Percentiles rank a stretch among this genome's conserved stretches.
Conservation (phyloP, 139 green algal genomes). For the Mesotaenium endlicherianum region DNA sequence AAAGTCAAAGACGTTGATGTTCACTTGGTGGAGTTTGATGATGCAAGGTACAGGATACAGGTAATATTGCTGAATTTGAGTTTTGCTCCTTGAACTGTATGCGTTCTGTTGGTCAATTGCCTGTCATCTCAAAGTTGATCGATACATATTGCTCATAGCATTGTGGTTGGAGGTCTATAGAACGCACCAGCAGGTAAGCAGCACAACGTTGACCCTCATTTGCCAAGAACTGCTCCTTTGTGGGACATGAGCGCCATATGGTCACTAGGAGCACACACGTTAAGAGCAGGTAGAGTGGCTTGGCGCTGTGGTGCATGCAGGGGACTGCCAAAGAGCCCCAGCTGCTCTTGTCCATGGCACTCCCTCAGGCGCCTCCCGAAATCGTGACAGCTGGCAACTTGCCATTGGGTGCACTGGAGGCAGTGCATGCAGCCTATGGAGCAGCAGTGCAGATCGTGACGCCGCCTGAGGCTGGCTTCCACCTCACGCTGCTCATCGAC, state of each 20-base stretch:
- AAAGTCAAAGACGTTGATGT: background rate
- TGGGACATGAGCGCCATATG: background rate
- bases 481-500: constrained; percentile 18
- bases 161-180: too few relatives aligned
- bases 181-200: background rate
- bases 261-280: background rate
- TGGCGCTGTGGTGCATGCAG: background rate
- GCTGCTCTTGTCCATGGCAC: background rate
- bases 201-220: background rate
- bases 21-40: constrained; percentile 8
- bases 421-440: constrained; percentile 8
- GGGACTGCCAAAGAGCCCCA: background rate
- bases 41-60: background rate
- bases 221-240: background rate
- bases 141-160: too few relatives aligned
- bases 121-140: too few relatives aligned
- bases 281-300: background rate
- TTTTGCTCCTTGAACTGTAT: too few relatives aligned
- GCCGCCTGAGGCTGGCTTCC: constrained; percentile 6
- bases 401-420: constrained; percentile 13
- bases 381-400: constrained; percentile 1
- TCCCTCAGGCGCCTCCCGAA: constrained; percentile 11
- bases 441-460: background rate
- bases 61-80: background rate
- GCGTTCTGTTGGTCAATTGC: too few relatives aligned